Evolutionary conservation across 306 rosid genomes (phyloP).

Genomic region (Trifolium fragiferum): DNA sequence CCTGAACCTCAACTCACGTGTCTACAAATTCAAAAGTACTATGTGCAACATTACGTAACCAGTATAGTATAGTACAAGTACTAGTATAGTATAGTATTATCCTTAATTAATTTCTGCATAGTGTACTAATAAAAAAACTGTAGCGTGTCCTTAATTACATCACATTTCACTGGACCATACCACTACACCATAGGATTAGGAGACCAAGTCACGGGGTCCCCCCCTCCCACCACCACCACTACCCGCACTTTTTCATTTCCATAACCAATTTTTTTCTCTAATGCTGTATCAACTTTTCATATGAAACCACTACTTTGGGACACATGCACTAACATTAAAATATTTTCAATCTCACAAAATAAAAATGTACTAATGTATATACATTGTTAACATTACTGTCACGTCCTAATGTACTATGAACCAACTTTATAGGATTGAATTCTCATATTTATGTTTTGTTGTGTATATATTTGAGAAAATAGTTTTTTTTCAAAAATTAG

Average conservation of each 20-base stretch:
- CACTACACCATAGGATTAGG: not conserved
- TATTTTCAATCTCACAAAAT: too few relatives aligned
- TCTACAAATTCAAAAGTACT: slow-evolving; percentile 32
- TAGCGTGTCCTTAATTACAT: slow-evolving; percentile 1
- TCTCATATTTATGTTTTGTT: too few relatives aligned
- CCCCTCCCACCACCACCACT: not conserved
- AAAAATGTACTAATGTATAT: too few relatives aligned
- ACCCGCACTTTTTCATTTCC: not conserved
- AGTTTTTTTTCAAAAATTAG: too few relatives aligned
- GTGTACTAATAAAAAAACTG: not conserved
- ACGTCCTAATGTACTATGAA: too few relatives aligned
- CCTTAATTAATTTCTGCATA: not conserved
- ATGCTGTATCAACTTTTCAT: too few relatives aligned
- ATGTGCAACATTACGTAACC: slow-evolving; percentile 16
- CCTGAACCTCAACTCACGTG: slow-evolving; percentile 65
- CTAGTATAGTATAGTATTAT: not conserved
- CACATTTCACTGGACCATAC: not conserved
- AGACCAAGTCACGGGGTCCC: not conserved
- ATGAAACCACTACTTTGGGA: too few relatives aligned
- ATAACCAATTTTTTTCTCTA: not conserved
- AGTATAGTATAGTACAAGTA: not conserved
- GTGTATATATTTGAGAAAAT: too few relatives aligned
- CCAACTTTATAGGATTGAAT: too few relatives aligned
- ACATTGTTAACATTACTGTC: too few relatives aligned
- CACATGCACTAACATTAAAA: too few relatives aligned